These are phyloP conservation scores for Lonicera japonica DNA, from an alignment of 129 eudicot species.

Conservation along the genomic window DNA sequence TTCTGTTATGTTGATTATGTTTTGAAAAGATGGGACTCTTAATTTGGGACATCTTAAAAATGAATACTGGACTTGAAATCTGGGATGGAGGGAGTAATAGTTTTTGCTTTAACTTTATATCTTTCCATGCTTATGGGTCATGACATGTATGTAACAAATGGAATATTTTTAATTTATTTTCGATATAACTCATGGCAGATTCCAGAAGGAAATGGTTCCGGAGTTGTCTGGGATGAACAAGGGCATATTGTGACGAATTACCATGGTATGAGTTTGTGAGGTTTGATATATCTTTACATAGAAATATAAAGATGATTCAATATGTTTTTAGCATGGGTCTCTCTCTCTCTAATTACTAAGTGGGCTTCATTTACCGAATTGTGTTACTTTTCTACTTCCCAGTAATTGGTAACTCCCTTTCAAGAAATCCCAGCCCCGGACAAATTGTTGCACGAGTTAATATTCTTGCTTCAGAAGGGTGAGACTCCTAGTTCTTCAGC, in stretches of 20 bases:
- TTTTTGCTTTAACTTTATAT: too few relatives aligned
- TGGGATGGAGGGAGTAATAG: too few relatives aligned
- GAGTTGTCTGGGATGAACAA: slow-evolving; percentile 90
- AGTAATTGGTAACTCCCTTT: slow-evolving; percentile 90
- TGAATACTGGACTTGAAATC: too few relatives aligned
- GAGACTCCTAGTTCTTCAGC: slow-evolving; percentile 12
- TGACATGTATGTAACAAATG: neutral
- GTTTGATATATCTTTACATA: neutral
- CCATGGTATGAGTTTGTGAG: slow-evolving; percentile 51
- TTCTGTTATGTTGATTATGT: too few relatives aligned
- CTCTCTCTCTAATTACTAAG: neutral
- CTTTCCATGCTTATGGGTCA: slow-evolving; percentile 2
- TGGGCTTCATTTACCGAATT: slow-evolving; percentile 7
- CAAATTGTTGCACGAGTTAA: slow-evolving; percentile 93
- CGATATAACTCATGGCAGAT: slow-evolving; percentile 40
- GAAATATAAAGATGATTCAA: too few relatives aligned
- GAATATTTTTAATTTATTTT: slow-evolving; percentile 2
- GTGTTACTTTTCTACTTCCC: slow-evolving; percentile 8
- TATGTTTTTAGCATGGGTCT: too few relatives aligned
- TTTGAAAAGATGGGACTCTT: too few relatives aligned
- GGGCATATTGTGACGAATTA: slow-evolving; percentile 97
- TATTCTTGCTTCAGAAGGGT: slow-evolving; percentile 94
- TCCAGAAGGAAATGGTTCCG: slow-evolving; percentile 99
- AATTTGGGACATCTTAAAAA: too few relatives aligned
- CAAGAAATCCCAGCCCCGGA: slow-evolving; percentile 80